Percentiles rank a stretch among this genome's conserved stretches.
phyloP scores from a whole-genome alignment of 2,329 filamentous ascomycete species.

The Taxawa tesnikishii region DNA sequence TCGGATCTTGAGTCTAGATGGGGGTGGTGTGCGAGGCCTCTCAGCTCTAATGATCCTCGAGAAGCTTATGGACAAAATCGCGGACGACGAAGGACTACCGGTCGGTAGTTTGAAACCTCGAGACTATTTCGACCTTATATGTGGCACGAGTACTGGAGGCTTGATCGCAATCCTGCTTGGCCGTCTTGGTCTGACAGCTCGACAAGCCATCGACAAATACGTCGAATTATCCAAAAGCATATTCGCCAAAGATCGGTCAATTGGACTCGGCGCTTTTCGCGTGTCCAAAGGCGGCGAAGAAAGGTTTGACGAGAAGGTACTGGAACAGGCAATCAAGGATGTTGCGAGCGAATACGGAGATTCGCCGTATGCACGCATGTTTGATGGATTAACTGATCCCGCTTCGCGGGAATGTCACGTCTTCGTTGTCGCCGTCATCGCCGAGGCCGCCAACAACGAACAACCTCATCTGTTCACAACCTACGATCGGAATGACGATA shows the following conservation, averaged over 20 bases:
- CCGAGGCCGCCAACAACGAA: no score
- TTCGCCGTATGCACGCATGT: no score
- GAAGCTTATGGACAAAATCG: conserved; percentile 20
- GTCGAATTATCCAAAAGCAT: conserved; percentile 7
- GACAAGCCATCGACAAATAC: conserved; percentile 8
- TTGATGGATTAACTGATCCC: no score
- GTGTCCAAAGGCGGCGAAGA: conserved; percentile 3
- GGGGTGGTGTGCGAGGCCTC: conserved; percentile 27
- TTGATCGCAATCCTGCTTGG: conserved; percentile 12
- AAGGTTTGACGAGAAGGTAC: conserved; percentile 4
- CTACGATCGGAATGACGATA: neutral
- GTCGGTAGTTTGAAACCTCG: no score
- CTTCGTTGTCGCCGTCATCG: no score
- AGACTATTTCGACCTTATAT: conserved; percentile 28
- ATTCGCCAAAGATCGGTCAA: neutral
- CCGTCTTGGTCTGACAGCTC: conserved; percentile 8
- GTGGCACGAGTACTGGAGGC: conserved; percentile 23
- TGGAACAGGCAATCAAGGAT: neutral
- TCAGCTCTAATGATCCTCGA: conserved; percentile 24
- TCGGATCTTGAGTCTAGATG: no score
- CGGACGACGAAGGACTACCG: conserved; percentile 10
- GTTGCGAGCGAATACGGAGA: neutral
- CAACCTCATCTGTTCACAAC: no score
- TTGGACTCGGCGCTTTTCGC: neutral
- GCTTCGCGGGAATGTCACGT: no score